These are phyloP conservation scores for Malassezia slooffiae DNA, from an alignment of 1,284 basidiomycete species.

Conservation along the genomic window DNA sequence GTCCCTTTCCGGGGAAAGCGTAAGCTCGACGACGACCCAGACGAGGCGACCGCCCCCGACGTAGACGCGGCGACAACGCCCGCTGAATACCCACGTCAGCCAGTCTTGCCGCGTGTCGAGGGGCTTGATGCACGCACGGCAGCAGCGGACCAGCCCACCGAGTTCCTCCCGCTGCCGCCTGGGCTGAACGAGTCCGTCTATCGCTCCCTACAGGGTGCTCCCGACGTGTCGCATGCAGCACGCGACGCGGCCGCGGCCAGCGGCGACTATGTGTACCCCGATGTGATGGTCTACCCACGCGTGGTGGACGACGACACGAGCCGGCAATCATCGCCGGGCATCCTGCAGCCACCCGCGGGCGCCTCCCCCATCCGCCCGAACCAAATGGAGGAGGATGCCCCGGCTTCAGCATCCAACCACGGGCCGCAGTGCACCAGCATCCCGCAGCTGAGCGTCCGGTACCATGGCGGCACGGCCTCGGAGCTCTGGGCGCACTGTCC, in stretches of 20 bases:
- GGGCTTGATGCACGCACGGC: too few relatives aligned
- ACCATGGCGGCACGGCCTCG: conserved; percentile 21
- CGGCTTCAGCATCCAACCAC: conserved; percentile 11
- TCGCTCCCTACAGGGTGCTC: conserved; percentile 13
- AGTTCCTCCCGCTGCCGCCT: conserved; percentile 26
- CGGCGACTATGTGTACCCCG: too few relatives aligned
- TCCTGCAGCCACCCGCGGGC: conserved; percentile 18
- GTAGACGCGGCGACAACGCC: not conserved
- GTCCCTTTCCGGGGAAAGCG: not conserved
- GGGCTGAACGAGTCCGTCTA: conserved; percentile 22
- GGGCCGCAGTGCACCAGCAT: conserved; percentile 33
- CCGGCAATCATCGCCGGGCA: conserved; percentile 18
- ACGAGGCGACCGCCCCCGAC: not conserved
- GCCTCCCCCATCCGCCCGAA: not conserved
- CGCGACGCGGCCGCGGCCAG: too few relatives aligned
- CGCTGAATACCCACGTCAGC: too few relatives aligned
- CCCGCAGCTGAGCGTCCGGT: conserved; percentile 29
- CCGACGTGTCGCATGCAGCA: conserved; percentile 6
- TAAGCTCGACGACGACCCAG: not conserved
- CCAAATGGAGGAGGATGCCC: conserved; percentile 21
- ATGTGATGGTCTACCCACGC: not conserved
- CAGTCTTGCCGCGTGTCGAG: not conserved
- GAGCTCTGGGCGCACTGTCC: conserved; percentile 35
- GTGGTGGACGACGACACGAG: conserved; percentile 19
- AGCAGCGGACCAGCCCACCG: conserved; percentile 3